Percentiles rank a stretch among this genome's conserved stretches.
Conservation (phyloP, 495 filamentous ascomycete species). For the Baudoinia panamericana region DNA sequence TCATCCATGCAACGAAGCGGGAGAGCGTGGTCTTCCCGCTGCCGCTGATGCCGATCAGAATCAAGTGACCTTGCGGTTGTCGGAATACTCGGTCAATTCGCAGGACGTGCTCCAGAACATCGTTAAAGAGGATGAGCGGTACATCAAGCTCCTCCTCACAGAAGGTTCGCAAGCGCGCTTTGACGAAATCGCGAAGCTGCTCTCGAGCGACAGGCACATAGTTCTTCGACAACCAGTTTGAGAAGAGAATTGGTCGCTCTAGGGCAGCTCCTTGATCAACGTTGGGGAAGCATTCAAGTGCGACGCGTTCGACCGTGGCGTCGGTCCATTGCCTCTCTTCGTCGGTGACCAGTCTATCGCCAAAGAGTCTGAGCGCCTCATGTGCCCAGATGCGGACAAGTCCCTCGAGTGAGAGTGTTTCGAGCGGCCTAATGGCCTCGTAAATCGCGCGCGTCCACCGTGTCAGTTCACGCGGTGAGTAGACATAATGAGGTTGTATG, state of each 20-base stretch:
- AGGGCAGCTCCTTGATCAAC: constrained; percentile 80
- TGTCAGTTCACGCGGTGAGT: constrained; percentile 95
- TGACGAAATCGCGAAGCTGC: constrained; percentile 88
- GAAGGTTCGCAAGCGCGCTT: constrained; percentile 92
- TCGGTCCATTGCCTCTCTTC: constrained; percentile 94
- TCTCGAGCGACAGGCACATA: constrained; percentile 95
- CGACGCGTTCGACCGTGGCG: constrained; percentile 68
- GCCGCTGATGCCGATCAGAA: constrained; percentile 94
- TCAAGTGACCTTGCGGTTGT: constrained; percentile 94
- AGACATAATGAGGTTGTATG: constrained; percentile 97
- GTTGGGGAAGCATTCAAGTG: constrained; percentile 80
- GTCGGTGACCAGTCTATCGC: constrained; percentile 86
- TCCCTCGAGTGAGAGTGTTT: constrained; percentile 75
- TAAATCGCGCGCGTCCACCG: constrained; percentile 95
- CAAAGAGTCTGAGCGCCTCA: constrained; percentile 89
- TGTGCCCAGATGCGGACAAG: constrained; percentile 97
- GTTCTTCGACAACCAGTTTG: constrained; percentile 98
- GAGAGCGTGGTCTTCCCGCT: constrained; percentile 97
- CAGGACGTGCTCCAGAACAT: constrained; percentile 92
- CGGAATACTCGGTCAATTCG: constrained; percentile 98
- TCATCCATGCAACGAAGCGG: constrained; percentile 99
- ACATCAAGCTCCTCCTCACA: constrained; percentile 99
- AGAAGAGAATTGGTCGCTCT: constrained; percentile 90
- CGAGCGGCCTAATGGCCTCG: constrained; percentile 85
- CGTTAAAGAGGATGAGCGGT: constrained; percentile 92